Evolutionary conservation across 116 monocot genomes (phyloP), one percentile per base, ranked within the genome.

Genomic region (Thalassia testudinum): DNA sequence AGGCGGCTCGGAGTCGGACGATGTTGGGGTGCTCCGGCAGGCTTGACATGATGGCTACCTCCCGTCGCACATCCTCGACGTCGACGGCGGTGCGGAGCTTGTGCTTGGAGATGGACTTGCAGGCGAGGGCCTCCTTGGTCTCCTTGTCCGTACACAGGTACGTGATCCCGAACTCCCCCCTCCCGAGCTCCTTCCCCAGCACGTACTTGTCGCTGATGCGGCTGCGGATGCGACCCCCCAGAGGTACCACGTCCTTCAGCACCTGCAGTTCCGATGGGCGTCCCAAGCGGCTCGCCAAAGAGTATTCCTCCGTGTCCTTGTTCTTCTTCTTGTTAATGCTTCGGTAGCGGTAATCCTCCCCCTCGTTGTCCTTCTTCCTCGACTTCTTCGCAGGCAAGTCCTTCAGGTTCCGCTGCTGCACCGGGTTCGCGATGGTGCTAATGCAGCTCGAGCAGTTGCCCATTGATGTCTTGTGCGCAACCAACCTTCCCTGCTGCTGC

Each of bases 61-160:
- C 78, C 19, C 78, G 64, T 13, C 78, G 57, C 49, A 78, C 78
- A 62, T 78, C 78, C 58, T 78, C 78, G 40, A 78, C 74, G 69
- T 78, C 78, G 42, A 78, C 56, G 7, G 73, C 62, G 11, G 70
- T 78, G 20, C 64, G 65, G 15, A 78, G 70, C 50, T 78, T 78
- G 20, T 49, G 44, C 74, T 78, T 78, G 29, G 74, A 78, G 60
- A 78, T 78, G 34, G 78, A 73, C 66, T 78, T 78, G 74, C 78
- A 78, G 24, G 78, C 78, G 5, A 78, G 57, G 6, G 24, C 48
- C 43, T 62, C 54, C 16, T 26, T 37, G 7, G 78, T 66, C 18
- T 53, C 62, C 37, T 57, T 69, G 58, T 78, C 73, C 43, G 69
- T 78, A 43, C 74, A 73, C 45, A 78, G 62, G 59, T 78, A 70